These are phyloP conservation scores for Fusarium tupiense DNA, from an alignment of 2,329 filamentous ascomycete species.

Conservation along the genomic window DNA sequence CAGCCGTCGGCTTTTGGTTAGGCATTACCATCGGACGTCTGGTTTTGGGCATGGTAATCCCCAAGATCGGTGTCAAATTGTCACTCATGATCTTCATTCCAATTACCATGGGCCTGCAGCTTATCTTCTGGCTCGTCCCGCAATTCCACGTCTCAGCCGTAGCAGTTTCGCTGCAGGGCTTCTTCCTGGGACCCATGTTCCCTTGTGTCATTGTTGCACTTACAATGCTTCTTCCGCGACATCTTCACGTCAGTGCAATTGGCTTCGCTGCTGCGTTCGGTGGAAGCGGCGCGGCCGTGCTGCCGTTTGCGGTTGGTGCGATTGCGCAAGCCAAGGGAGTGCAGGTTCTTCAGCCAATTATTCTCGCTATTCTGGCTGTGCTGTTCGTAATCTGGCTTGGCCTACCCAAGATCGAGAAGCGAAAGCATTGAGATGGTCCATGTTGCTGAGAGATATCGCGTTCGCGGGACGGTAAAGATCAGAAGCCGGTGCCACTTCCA, in stretches of 20 bases:
- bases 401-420: slow-evolving; percentile 54
- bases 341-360: slow-evolving; percentile 64
- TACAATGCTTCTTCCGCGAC: slow-evolving; percentile 73
- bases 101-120: slow-evolving; percentile 70
- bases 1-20: slow-evolving; percentile 82
- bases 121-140: slow-evolving; percentile 85
- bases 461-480: not conserved
- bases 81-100: slow-evolving; percentile 70
- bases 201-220: slow-evolving; percentile 75
- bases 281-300: slow-evolving; percentile 72
- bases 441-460: not conserved
- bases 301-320: slow-evolving; percentile 73
- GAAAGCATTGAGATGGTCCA: slow-evolving; percentile 44
- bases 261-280: slow-evolving; percentile 83
- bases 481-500: not conserved
- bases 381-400: slow-evolving; percentile 58
- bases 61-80: slow-evolving; percentile 74
- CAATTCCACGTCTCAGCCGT: slow-evolving; percentile 79
- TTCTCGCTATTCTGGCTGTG: slow-evolving; percentile 59
- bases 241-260: slow-evolving; percentile 79
- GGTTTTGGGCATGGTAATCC: slow-evolving; percentile 41
- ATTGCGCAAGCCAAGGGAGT: slow-evolving; percentile 68
- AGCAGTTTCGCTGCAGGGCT: slow-evolving; percentile 76
- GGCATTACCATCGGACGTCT: slow-evolving; percentile 76
- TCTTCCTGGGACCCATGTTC: slow-evolving; percentile 83